These are phyloP conservation scores for Mortierella sp. DNA, from an alignment of 371 early-diverging fungal species.

Conservation along the genomic window DNA sequence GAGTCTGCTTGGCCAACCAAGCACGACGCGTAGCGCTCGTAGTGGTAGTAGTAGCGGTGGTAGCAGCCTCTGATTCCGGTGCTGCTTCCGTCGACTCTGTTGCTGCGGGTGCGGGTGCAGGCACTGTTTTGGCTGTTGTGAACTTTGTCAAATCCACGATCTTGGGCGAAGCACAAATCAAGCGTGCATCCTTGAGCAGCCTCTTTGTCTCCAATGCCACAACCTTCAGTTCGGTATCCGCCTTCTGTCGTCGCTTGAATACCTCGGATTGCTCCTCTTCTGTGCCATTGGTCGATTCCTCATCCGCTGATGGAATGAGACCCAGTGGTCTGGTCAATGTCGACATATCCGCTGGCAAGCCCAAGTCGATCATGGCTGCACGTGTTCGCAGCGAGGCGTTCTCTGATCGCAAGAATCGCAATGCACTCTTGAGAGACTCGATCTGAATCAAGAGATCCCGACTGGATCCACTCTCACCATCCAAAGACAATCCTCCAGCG, in stretches of 20 bases:
- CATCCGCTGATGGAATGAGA: constrained; percentile 14
- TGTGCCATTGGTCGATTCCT: constrained; percentile 5
- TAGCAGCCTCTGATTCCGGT: constrained; percentile 13
- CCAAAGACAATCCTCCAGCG: constrained; percentile 6
- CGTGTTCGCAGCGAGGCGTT: constrained; percentile 80
- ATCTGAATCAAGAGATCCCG: constrained; percentile 58
- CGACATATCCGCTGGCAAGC: constrained; percentile 45
- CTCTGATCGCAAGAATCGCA: constrained; percentile 82
- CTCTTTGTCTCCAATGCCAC: constrained; percentile 53
- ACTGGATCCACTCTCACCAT: constrained; percentile 17
- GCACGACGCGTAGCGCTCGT: constrained; percentile 20
- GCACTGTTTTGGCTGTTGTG: constrained; percentile 33
- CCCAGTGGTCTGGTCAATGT: constrained; percentile 23
- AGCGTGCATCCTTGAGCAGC: constrained; percentile 61
- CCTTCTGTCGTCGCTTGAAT: constrained; percentile 16
- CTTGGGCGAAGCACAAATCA: constrained; percentile 64
- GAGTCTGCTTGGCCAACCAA: constrained; percentile 68
- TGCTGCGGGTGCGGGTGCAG: no score
- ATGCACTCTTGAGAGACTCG: constrained; percentile 76
- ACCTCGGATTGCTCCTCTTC: constrained; percentile 2
- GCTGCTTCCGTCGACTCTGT: no score
- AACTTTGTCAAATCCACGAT: constrained; percentile 60
- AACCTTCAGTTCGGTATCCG: constrained; percentile 43
- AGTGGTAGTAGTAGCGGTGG: constrained; percentile 9
- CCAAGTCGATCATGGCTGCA: constrained; percentile 57